A percentile compares a stretch with the other conserved stretches of the same genome.
Evolutionary conservation across 176 grass and related monocot genomes (phyloP).

Genomic region (Carex littledalei): DNA sequence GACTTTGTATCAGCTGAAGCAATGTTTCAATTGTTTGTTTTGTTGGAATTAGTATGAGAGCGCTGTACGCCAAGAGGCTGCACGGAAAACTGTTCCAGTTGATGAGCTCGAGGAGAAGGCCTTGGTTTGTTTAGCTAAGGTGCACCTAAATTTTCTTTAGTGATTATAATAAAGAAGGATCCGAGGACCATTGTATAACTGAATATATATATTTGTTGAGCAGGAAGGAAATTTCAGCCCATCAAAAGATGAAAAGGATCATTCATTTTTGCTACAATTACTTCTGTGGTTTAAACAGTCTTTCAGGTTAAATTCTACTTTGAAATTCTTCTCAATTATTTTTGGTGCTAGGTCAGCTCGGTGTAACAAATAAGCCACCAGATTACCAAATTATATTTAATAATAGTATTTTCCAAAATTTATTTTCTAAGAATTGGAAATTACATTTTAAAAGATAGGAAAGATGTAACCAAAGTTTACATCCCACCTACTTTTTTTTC

Average conservation of each 20-base stretch:
- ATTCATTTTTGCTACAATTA: conserved; percentile 81
- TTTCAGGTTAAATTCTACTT: conserved; percentile 59
- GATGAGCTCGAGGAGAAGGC: conserved; percentile 82
- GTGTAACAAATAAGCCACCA: conserved; percentile 4
- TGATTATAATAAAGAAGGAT: conserved; percentile 1
- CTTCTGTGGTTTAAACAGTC: conserved; percentile 99
- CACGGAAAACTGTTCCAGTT: conserved; percentile 64
- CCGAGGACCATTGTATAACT: conserved; percentile 27
- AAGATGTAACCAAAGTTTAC: background rate
- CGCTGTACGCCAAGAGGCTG: conserved; percentile 54
- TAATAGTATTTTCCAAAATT: background rate
- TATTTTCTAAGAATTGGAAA: background rate
- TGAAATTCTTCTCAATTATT: conserved; percentile 25
- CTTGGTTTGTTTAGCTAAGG: conserved; percentile 79
- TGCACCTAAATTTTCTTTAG: conserved; percentile 10
- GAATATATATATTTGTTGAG: conserved; percentile 37
- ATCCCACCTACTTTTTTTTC: background rate
- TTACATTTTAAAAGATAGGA: background rate
- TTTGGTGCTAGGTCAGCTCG: conserved; percentile 1
- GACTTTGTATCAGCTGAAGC: background rate
- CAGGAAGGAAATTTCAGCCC: conserved; percentile 83
- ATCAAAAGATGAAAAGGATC: conserved; percentile 79
- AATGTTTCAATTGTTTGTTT: background rate
- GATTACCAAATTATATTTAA: background rate
- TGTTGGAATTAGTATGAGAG: conserved; percentile 74